phyloP scores from a whole-genome alignment of 1,139 yeast species.

The Saccharomyces hybrid region DNA sequence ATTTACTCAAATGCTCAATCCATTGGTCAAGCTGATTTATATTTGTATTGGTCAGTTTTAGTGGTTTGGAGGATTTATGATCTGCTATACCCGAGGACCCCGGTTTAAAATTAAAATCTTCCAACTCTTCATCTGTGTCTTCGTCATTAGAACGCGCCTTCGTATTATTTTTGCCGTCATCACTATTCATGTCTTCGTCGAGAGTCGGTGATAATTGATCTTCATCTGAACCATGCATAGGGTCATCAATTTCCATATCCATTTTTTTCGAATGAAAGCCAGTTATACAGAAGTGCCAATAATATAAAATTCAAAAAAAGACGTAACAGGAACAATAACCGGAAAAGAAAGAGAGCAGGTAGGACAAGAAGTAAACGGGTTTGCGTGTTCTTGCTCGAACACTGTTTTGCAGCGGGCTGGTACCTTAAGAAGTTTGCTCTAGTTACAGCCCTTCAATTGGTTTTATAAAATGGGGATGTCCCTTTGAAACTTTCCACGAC shows the following conservation, averaged over 20 bases:
- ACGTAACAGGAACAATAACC: background rate
- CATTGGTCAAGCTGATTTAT: slow-evolving; percentile 76
- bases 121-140: slow-evolving; percentile 10
- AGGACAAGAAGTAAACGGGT: background rate
- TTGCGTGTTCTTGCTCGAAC: background rate
- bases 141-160: background rate
- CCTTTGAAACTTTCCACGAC: background rate
- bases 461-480: background rate
- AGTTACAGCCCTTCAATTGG: background rate
- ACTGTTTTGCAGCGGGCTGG: background rate
- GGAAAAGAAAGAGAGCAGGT: background rate
- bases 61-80: slow-evolving; percentile 34
- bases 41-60: slow-evolving; percentile 32
- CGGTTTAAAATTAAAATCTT: slow-evolving; percentile 13
- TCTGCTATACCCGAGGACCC: slow-evolving; percentile 26
- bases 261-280: slow-evolving; percentile 25
- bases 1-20: slow-evolving; percentile 71
- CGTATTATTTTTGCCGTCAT: slow-evolving; percentile 1
- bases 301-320: background rate
- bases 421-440: background rate
- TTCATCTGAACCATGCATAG: slow-evolving; percentile 56
- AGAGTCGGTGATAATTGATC: slow-evolving; percentile 36
- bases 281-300: background rate
- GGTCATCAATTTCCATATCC: slow-evolving; percentile 65
- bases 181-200: slow-evolving; percentile 19